Percentiles rank a stretch among this genome's conserved stretches.
Conservation (phyloP, 2,329 filamentous ascomycete genomes). For the Talaromyces sp. region DNA sequence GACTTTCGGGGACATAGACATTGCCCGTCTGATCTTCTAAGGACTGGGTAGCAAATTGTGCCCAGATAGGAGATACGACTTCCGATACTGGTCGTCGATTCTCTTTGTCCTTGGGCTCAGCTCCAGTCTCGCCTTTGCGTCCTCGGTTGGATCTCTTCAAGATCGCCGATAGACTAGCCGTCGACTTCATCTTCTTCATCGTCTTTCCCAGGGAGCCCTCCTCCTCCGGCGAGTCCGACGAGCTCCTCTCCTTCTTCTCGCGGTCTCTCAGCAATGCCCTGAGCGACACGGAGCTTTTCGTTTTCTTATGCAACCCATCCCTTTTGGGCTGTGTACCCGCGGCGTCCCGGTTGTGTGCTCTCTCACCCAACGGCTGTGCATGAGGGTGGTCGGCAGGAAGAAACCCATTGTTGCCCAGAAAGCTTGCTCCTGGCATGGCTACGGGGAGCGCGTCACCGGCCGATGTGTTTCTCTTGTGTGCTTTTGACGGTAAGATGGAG, state of each 20-base stretch:
- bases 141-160: constrained; percentile 70
- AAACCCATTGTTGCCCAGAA: constrained; percentile 37
- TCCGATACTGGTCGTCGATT: constrained; percentile 64
- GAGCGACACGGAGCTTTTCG: constrained; percentile 52
- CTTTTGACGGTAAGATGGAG: constrained; percentile 51
- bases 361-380: constrained; percentile 38
- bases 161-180: constrained; percentile 73
- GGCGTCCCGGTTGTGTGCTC: constrained; percentile 36
- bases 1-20: constrained; percentile 45
- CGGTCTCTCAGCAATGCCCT: constrained; percentile 47
- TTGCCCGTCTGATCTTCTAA: constrained; percentile 33
- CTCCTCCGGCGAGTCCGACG: constrained; percentile 21
- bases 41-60: constrained; percentile 61
- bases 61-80: constrained; percentile 69
- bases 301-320: constrained; percentile 49
- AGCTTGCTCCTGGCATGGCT: constrained; percentile 22
- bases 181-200: constrained; percentile 72
- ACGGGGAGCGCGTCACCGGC: constrained; percentile 32
- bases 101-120: constrained; percentile 68
- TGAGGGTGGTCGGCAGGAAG: constrained; percentile 52
- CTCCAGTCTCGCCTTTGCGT: constrained; percentile 55
- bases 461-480: constrained; percentile 44
- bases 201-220: constrained; percentile 37
- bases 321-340: constrained; percentile 34
- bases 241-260: constrained; percentile 42